These are phyloP conservation scores for Ceratobasidium sp. DNA, from an alignment of 1,284 basidiomycete genomes.

Conservation along the genomic window DNA sequence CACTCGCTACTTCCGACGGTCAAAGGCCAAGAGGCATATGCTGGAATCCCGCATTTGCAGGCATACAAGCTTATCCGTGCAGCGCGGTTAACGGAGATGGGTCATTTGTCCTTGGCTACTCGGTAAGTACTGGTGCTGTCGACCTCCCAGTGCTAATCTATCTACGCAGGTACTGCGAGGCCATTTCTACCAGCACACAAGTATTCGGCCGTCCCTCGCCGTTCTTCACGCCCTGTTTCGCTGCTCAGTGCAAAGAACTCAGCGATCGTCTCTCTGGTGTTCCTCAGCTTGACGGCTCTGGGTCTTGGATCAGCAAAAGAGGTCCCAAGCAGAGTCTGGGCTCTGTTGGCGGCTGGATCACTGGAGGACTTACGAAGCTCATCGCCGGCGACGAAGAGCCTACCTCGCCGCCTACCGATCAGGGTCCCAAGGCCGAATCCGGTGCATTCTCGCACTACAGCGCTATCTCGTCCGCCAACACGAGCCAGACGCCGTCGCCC, in stretches of 20 bases:
- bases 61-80: slow-evolving; percentile 90
- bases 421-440: slow-evolving; percentile 61
- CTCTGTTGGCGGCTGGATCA: slow-evolving; percentile 92
- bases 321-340: slow-evolving; percentile 91
- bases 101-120: slow-evolving; percentile 78
- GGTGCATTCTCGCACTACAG: slow-evolving; percentile 97
- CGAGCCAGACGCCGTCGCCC: slow-evolving; percentile 78
- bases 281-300: slow-evolving; percentile 76
- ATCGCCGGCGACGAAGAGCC: slow-evolving; percentile 88
- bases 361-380: slow-evolving; percentile 94
- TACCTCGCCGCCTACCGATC: slow-evolving; percentile 60
- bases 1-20: slow-evolving; percentile 77
- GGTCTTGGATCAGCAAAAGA: slow-evolving; percentile 86
- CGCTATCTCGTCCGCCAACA: slow-evolving; percentile 86
- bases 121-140: slow-evolving; percentile 64
- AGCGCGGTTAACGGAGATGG: slow-evolving; percentile 80
- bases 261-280: slow-evolving; percentile 85
- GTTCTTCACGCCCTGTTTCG: slow-evolving; percentile 75
- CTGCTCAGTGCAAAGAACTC: slow-evolving; percentile 84
- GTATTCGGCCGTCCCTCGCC: slow-evolving; percentile 69
- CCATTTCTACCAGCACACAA: slow-evolving; percentile 78
- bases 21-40: slow-evolving; percentile 90
- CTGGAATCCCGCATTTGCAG: slow-evolving; percentile 88
- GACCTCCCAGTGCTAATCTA: neutral
- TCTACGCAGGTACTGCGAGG: slow-evolving; percentile 86